A percentile compares a stretch with the other conserved stretches of the same genome.
These are phyloP conservation scores for Claviceps capensis DNA, from an alignment of 2,329 filamentous ascomycete genomes.

Conservation along the genomic window DNA sequence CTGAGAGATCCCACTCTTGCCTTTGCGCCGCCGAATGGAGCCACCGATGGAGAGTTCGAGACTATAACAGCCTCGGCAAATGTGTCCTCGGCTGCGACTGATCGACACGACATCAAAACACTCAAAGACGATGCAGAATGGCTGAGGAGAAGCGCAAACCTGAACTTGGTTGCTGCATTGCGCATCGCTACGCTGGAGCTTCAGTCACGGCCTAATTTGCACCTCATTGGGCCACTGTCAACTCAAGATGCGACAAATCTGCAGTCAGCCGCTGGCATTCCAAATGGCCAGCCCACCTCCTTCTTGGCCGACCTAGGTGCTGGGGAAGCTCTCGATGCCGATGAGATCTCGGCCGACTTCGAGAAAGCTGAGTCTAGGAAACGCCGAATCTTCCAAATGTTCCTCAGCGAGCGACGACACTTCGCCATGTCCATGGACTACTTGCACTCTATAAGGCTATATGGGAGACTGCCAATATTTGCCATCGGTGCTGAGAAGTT, in stretches of 20 bases:
- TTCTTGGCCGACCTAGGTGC: slow-evolving; percentile 40
- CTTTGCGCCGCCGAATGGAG: slow-evolving; percentile 48
- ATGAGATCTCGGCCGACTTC: slow-evolving; percentile 44
- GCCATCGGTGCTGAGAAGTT: slow-evolving; percentile 15
- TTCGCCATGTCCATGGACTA: slow-evolving; percentile 52
- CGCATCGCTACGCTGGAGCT: slow-evolving; percentile 71
- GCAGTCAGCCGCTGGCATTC: slow-evolving; percentile 56
- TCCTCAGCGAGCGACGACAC: slow-evolving; percentile 57
- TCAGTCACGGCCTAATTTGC: slow-evolving; percentile 62
- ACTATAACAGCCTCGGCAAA: slow-evolving; percentile 80
- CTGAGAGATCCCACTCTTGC: slow-evolving; percentile 55
- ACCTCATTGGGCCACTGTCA: slow-evolving; percentile 58
- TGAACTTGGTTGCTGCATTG: slow-evolving; percentile 73
- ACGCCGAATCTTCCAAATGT: slow-evolving; percentile 54
- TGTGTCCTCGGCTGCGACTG: slow-evolving; percentile 52
- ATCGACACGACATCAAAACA: slow-evolving; percentile 58
- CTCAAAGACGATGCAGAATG: slow-evolving; percentile 78
- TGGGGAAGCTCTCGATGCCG: slow-evolving; percentile 33
- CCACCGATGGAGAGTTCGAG: slow-evolving; percentile 61
- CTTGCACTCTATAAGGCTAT: slow-evolving; percentile 34
- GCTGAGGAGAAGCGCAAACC: slow-evolving; percentile 63
- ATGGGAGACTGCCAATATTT: slow-evolving; percentile 22
- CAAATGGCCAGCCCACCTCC: slow-evolving; percentile 43
- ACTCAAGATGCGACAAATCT: slow-evolving; percentile 66
- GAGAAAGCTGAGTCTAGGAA: slow-evolving; percentile 48